Conservation (phyloP, 108 stramenopile genomes). For the Nitzschia palea region DNA sequence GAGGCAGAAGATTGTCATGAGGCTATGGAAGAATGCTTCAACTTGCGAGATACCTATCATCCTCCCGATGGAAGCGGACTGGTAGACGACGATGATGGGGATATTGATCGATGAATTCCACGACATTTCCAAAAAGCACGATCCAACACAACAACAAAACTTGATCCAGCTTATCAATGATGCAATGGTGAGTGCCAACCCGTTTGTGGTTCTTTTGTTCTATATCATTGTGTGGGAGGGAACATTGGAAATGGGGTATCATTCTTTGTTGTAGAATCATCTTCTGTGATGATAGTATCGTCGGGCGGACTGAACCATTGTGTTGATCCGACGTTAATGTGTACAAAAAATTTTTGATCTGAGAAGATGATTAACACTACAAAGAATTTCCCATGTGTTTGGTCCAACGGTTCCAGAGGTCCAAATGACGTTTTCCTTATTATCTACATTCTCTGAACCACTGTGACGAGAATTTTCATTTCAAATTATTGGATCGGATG, state of each 20-base stretch:
- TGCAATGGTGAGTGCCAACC: background rate
- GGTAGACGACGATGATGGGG: constrained; percentile 36
- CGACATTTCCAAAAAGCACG: background rate
- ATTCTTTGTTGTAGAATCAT: too few relatives aligned
- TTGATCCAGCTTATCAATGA: too few relatives aligned
- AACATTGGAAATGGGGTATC: too few relatives aligned
- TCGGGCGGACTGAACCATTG: constrained; percentile 47
- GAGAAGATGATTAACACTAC: background rate
- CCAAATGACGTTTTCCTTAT: constrained; percentile 36
- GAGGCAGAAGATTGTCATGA: constrained; percentile 80
- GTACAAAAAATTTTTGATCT: constrained; percentile 38
- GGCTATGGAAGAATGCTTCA: constrained; percentile 56
- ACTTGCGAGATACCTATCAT: constrained; percentile 68
- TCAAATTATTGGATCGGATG: background rate
- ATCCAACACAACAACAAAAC: too few relatives aligned
- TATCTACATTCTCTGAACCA: constrained; percentile 49
- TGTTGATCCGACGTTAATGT: constrained; percentile 58
- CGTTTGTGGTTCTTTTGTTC: background rate
- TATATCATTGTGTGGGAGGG: background rate
- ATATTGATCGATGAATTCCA: constrained; percentile 10
- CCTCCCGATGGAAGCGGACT: constrained; percentile 67
- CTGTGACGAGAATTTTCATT: background rate
- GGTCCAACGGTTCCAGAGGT: background rate
- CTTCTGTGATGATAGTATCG: constrained; percentile 37
- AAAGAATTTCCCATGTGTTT: background rate